Percentiles rank a stretch among this genome's conserved stretches.
These are phyloP conservation scores for Phytophthora pini DNA, from an alignment of 352 stramenopile species.

Conservation along the genomic window DNA sequence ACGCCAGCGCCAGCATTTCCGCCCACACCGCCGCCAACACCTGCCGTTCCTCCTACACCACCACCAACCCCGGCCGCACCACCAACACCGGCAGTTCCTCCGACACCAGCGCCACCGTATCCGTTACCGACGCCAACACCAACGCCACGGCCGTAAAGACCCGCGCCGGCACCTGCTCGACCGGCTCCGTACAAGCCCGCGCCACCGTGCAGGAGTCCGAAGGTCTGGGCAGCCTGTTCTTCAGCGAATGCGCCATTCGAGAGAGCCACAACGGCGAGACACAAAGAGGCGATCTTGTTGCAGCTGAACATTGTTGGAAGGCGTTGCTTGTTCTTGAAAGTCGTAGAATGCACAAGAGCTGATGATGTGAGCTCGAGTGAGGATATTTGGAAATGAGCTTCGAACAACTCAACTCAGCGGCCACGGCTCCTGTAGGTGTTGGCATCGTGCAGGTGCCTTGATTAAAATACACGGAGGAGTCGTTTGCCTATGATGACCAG, in stretches of 20 bases:
- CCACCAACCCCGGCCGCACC: not conserved
- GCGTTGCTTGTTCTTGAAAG: not conserved
- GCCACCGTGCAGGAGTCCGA: conserved; percentile 7
- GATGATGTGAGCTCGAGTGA: conserved; percentile 8
- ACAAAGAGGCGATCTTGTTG: conserved; percentile 19
- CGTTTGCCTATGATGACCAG: too few species aligned
- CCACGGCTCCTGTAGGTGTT: too few species aligned
- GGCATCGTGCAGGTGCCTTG: too few species aligned
- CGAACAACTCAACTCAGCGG: too few species aligned
- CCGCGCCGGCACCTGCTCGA: not conserved
- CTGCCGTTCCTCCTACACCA: not conserved
- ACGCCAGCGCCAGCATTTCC: not conserved
- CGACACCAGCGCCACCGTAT: conserved; percentile 1
- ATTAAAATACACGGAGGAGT: too few species aligned
- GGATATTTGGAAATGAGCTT: conserved; percentile 13
- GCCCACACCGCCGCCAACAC: not conserved
- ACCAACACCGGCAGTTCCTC: not conserved
- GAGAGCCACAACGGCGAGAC: conserved; percentile 13
- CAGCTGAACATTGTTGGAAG: conserved; percentile 16
- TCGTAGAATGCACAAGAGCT: not conserved
- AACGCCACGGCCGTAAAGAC: not conserved
- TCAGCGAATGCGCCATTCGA: conserved; percentile 1
- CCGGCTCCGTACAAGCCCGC: not conserved
- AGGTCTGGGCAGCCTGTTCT: conserved; percentile 21
- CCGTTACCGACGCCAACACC: not conserved